Conservation (phyloP, 2,329 filamentous ascomycete genomes). For the Cadophora sp. region DNA sequence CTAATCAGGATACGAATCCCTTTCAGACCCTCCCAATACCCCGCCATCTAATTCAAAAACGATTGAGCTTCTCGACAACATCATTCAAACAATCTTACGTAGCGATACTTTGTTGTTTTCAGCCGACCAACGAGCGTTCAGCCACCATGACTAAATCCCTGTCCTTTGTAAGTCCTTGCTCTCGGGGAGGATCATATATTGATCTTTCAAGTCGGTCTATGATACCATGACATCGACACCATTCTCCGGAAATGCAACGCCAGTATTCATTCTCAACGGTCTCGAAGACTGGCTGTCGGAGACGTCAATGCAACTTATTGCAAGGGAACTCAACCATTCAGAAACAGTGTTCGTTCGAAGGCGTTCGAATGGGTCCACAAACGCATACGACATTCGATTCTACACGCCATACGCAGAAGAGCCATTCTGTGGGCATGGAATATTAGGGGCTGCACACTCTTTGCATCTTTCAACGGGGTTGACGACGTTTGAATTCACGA, state of each 20-base stretch:
- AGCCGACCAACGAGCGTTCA: neutral
- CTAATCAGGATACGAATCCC: neutral
- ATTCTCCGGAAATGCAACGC: slow-evolving; percentile 10
- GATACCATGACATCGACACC: slow-evolving; percentile 9
- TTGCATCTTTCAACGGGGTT: neutral
- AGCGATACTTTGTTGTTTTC: too few relatives aligned
- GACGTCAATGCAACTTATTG: neutral
- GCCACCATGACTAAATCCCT: neutral
- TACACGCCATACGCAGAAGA: slow-evolving; percentile 9
- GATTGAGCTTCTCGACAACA: neutral
- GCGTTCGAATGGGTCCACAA: neutral
- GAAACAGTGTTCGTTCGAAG: slow-evolving; percentile 4
- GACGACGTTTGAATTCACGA: neutral
- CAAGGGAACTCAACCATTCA: slow-evolving; percentile 15
- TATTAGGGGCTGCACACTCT: neutral
- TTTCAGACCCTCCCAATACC: neutral
- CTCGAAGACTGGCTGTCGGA: neutral
- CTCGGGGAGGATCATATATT: neutral
- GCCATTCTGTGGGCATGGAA: slow-evolving; percentile 2
- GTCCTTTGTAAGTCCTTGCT: neutral
- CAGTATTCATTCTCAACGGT: neutral
- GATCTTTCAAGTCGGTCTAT: neutral
- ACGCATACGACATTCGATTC: neutral
- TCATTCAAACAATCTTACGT: too few relatives aligned
- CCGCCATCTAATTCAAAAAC: neutral